Conservation (phyloP, 805 yeast genomes). For the Saccharomycopsis selenospora region DNA sequence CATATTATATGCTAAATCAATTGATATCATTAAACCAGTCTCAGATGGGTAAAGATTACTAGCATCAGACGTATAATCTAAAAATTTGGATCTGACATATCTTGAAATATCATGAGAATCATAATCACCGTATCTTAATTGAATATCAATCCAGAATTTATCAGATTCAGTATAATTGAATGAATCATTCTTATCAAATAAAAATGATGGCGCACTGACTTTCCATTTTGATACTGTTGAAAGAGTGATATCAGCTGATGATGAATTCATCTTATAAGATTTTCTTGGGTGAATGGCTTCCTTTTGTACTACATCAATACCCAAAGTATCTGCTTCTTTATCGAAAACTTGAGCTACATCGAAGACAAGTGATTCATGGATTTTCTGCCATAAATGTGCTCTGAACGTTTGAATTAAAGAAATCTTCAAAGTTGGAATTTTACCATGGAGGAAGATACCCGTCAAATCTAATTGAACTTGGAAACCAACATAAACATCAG, state of each 20-base stretch:
- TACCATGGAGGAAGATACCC: conserved; percentile 95
- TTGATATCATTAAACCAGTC: conserved; percentile 83
- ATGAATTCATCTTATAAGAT: conserved; percentile 94
- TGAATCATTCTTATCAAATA: conserved; percentile 63
- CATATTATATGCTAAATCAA: conserved; percentile 93
- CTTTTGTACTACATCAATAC: conserved; percentile 79
- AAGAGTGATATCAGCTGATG: conserved; percentile 84
- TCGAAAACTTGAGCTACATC: conserved; percentile 91
- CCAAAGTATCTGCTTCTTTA: conserved; percentile 73
- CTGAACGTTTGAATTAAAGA: conserved; percentile 93
- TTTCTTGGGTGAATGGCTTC: conserved; percentile 95
- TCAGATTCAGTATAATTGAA: conserved; percentile 50
- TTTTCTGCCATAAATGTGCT: conserved; percentile 98
- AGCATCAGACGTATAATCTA: conserved; percentile 88
- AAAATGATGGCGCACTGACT: conserved; percentile 70
- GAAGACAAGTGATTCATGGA: conserved; percentile 90
- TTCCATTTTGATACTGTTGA: conserved; percentile 76
- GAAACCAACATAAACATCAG: conserved; percentile 96
- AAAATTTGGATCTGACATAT: conserved; percentile 83
- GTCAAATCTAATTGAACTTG: conserved; percentile 92
- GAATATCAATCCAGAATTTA: conserved; percentile 93
- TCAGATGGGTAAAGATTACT: conserved; percentile 85
- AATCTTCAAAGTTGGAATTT: conserved; percentile 93
- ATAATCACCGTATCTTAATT: conserved; percentile 91
- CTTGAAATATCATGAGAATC: conserved; percentile 96